These are phyloP conservation scores for Aspergillus quadricinctus DNA, from an alignment of 2,329 filamentous ascomycete genomes.

Conservation along the genomic window DNA sequence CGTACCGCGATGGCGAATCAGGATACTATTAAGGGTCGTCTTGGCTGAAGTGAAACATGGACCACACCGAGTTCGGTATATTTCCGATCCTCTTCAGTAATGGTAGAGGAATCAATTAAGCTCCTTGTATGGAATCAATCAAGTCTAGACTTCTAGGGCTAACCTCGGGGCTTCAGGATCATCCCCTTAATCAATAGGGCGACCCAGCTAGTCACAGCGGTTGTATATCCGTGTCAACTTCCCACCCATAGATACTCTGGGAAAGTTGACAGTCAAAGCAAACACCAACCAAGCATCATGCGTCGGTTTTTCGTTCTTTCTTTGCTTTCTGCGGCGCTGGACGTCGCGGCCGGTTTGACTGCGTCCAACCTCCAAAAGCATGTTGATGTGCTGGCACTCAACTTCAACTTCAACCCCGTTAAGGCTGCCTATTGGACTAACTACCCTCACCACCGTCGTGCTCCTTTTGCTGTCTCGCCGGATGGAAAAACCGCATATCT, in stretches of 20 bases:
- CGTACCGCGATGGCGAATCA: background rate
- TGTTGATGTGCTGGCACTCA: conserved; percentile 45
- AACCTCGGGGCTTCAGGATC: background rate
- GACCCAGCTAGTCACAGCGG: background rate
- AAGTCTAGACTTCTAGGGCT: background rate
- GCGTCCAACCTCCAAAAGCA: conserved; percentile 34
- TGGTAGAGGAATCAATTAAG: background rate
- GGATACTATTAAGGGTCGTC: background rate
- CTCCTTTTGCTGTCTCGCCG: conserved; percentile 59
- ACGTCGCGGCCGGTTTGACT: conserved; percentile 17
- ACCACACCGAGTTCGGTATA: background rate
- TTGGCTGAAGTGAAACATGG: background rate
- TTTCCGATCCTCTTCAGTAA: background rate
- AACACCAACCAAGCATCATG: conserved; percentile 9
- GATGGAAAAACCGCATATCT: conserved; percentile 57
- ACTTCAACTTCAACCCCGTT: conserved; percentile 52
- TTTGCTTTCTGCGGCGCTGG: conserved; percentile 23
- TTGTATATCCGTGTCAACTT: background rate
- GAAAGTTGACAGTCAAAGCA: background rate
- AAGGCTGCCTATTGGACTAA: conserved; percentile 60
- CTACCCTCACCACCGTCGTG: conserved; percentile 58
- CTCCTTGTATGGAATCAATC: background rate
- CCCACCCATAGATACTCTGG: too few species aligned
- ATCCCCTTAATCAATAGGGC: background rate
- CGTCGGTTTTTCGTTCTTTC: conserved; percentile 20